Percentiles rank a stretch among this genome's conserved stretches.
phyloP scores from a whole-genome alignment of 768 basidiomycete species.

The Russula sp. region DNA sequence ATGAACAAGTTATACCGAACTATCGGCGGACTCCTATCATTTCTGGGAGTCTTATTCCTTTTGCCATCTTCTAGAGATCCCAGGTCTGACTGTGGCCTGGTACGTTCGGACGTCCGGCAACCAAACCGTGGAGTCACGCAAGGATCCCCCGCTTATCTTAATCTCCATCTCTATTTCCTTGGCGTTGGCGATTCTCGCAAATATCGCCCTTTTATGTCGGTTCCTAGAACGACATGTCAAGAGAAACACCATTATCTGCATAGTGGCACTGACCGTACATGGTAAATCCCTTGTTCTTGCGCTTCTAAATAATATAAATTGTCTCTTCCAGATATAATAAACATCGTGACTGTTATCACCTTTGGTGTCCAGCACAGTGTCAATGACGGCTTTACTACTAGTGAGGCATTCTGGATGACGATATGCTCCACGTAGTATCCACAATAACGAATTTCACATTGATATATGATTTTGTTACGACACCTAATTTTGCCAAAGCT shows the following conservation, averaged over 20 bases:
- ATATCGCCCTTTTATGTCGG: constrained; percentile 59
- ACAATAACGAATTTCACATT: constrained; percentile 65
- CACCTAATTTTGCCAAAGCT: constrained; percentile 58
- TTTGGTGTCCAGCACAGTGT: constrained; percentile 64
- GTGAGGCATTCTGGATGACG: constrained; percentile 69
- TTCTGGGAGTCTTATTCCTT: constrained; percentile 66
- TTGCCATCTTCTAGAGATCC: constrained; percentile 81
- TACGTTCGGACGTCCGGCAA: constrained; percentile 56
- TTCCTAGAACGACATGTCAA: constrained; percentile 70
- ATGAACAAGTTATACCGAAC: constrained; percentile 43
- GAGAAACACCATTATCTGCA: constrained; percentile 59
- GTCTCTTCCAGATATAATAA: constrained; percentile 57
- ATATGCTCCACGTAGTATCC: constrained; percentile 71
- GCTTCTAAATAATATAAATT: background rate
- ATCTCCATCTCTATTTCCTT: constrained; percentile 65
- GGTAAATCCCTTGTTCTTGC: constrained; percentile 44
- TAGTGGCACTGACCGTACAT: constrained; percentile 64
- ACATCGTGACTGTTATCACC: constrained; percentile 52
- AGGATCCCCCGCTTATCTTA: constrained; percentile 58
- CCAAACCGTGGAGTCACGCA: constrained; percentile 45
- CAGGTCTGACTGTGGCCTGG: constrained; percentile 74
- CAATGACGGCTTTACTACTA: constrained; percentile 67
- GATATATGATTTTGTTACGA: constrained; percentile 56
- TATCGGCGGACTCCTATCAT: constrained; percentile 65
- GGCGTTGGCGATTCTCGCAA: constrained; percentile 64